These are phyloP conservation scores for Dryas octopetala DNA, from an alignment of 306 rosid genomes.

Conservation along the genomic window DNA sequence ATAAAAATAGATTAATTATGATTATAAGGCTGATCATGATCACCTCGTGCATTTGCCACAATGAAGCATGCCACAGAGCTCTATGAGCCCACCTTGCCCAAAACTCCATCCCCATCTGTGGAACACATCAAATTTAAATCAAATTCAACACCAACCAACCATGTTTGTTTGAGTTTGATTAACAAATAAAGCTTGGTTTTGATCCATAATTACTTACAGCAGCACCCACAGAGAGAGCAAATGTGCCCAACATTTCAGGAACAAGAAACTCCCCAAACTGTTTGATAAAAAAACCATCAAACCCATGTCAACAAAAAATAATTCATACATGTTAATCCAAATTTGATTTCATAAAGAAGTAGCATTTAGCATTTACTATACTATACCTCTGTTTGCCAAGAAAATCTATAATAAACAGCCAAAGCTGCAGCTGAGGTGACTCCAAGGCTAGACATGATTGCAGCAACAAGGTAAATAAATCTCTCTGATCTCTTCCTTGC, in stretches of 20 bases:
- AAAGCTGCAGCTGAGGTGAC: constrained; percentile 66
- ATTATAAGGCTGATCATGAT: not conserved
- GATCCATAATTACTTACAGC: constrained; percentile 37
- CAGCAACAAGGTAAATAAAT: constrained; percentile 62
- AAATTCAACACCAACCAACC: not conserved
- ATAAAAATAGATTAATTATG: not conserved
- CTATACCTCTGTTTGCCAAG: constrained; percentile 76
- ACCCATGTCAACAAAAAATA: not conserved
- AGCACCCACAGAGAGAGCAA: constrained; percentile 71
- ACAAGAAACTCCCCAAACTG: constrained; percentile 69
- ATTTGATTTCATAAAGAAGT: not conserved
- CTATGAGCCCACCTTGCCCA: constrained; percentile 66
- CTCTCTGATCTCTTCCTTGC: constrained; percentile 63
- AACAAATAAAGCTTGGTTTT: not conserved
- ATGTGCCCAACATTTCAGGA: constrained; percentile 79
- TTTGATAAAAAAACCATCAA: constrained; percentile 13
- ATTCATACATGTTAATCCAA: not conserved
- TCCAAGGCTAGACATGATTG: constrained; percentile 72
- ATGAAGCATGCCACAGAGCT: constrained; percentile 52
- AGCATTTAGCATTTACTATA: not conserved
- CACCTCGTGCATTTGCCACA: constrained; percentile 57
- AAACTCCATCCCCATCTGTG: constrained; percentile 55
- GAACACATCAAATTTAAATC: not conserved
- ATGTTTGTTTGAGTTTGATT: not conserved
- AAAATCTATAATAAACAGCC: constrained; percentile 75